Conservation (phyloP, 306 rosid species). For the Prunus armeniaca region DNA sequence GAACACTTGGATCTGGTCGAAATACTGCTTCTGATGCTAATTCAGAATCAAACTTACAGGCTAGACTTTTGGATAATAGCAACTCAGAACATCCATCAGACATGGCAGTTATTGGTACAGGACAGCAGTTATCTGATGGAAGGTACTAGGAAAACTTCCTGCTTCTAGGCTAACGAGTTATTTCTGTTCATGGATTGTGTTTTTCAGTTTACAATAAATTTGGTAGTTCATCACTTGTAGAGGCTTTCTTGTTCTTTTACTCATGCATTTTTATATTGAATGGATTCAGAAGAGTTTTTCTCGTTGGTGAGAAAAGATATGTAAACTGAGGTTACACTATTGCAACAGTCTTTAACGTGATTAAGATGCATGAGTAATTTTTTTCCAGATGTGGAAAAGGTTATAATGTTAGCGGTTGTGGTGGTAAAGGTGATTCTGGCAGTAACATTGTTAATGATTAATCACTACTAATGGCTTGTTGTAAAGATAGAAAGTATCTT, state of each 20-base stretch:
- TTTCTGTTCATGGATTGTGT: constrained; percentile 9
- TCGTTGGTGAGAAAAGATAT: neutral
- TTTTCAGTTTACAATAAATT: neutral
- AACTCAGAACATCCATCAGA: constrained; percentile 43
- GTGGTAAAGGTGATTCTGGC: neutral
- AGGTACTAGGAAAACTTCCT: constrained; percentile 48
- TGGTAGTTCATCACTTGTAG: neutral
- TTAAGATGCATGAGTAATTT: neutral
- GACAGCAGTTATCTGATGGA: constrained; percentile 55
- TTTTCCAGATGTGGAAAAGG: neutral
- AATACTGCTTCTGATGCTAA: constrained; percentile 41
- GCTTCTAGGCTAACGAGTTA: constrained; percentile 12
- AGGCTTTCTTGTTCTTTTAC: neutral
- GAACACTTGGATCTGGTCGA: constrained; percentile 62
- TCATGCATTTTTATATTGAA: neutral
- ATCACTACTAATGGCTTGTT: neutral
- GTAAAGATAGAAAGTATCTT: neutral
- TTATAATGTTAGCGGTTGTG: neutral
- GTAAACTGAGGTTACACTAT: neutral
- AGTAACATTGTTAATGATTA: neutral
- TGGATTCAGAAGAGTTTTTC: neutral
- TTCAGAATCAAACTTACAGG: constrained; percentile 80
- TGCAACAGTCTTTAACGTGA: neutral
- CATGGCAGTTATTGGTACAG: constrained; percentile 33
- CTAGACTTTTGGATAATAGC: constrained; percentile 68